Base-by-base conservation (phyloP, 208 protist genomes). In the Leishmania guyanensis region DNA sequence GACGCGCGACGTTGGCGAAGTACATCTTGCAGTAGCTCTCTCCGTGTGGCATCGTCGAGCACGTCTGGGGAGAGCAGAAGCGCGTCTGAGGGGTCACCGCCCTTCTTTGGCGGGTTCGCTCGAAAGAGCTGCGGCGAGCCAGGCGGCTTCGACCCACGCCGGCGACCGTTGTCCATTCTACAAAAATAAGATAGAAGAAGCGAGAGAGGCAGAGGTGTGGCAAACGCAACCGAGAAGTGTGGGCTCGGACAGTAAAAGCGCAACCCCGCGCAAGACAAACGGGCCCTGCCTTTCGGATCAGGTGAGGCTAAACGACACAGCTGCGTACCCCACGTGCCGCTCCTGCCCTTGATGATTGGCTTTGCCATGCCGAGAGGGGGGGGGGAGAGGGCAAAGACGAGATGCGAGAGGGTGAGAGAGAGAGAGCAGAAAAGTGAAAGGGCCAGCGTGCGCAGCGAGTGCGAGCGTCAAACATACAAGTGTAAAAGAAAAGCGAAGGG, bases 11-110 rank as follows among this genome's bases (percentile, higher is more conserved):
- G 69, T 43, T 85, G 80, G 3, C 85, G 72, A 82, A 92, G 84
- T 17, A 94, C 88, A 14, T 96, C 83, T 8, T 91, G 79, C 68
- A 97, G 75, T 53, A 97, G 88, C 79, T 92, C 84, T 17, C 82
- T 76, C 1, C 94, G 89, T 46, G 93, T 95, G 6, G 95, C 93
- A 50, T 95, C 93, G 80, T 97, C 94, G 29, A 97, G 89, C 5
- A 93, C 91, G 58, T 97, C 90, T 5, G 92, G 91, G 22, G 90
- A 86, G 26, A 97, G 87, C 53, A 97, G 86, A 56, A 77, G 89
- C 29, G 66, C 85, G 51, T 80, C 85, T 39, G 36, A 72, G 22
- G 76, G 64, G 69, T 66, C 56, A 33, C 43, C 50, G 36, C 43
- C 43, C 46, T 75, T 81, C 75, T 79, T 86, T 14, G 68, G n/a